Evolutionary conservation across 805 yeast species (phyloP).

Genomic region (Yamadazyma takamatsuzukensis): DNA sequence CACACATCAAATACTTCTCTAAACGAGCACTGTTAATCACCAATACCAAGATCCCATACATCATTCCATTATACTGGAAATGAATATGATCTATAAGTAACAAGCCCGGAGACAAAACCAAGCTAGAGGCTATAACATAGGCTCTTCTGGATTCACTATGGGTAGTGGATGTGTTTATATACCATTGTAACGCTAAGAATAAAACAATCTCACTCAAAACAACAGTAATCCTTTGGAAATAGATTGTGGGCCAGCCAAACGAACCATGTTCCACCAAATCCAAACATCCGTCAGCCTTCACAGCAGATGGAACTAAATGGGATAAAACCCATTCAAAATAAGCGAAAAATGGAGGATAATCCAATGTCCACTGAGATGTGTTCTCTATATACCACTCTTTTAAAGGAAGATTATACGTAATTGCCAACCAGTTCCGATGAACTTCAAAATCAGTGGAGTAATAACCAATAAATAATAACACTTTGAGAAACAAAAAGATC

Average conservation of each 20-base stretch:
- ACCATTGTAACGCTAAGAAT: conserved; percentile 69
- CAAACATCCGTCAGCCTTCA: conserved; percentile 72
- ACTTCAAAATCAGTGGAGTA: conserved; percentile 97
- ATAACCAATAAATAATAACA: conserved; percentile 54
- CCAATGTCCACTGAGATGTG: conserved; percentile 88
- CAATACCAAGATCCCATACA: conserved; percentile 78
- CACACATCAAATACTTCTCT: conserved; percentile 55
- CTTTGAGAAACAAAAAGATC: conserved; percentile 30
- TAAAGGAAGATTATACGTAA: conserved; percentile 73
- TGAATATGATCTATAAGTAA: conserved; percentile 92
- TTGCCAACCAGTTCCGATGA: conserved; percentile 95
- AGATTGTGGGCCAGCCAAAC: conserved; percentile 75
- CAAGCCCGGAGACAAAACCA: conserved; percentile 85
- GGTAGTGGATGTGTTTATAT: conserved; percentile 45
- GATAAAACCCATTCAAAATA: conserved; percentile 85
- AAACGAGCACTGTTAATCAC: conserved; percentile 70
- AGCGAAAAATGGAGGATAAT: conserved; percentile 97
- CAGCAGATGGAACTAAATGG: conserved; percentile 62
- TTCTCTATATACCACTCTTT: conserved; percentile 78
- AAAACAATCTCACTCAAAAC: conserved; percentile 70
- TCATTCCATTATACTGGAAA: conserved; percentile 93
- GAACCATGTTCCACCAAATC: conserved; percentile 60
- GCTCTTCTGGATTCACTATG: conserved; percentile 44
- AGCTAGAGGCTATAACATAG: conserved; percentile 75
- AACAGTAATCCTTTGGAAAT: conserved; percentile 81